Evolutionary conservation across 2,329 filamentous ascomycete species (phyloP), one percentile per base, ranked within the genome.

Genomic region (Dryadomyces sulphureus): DNA sequence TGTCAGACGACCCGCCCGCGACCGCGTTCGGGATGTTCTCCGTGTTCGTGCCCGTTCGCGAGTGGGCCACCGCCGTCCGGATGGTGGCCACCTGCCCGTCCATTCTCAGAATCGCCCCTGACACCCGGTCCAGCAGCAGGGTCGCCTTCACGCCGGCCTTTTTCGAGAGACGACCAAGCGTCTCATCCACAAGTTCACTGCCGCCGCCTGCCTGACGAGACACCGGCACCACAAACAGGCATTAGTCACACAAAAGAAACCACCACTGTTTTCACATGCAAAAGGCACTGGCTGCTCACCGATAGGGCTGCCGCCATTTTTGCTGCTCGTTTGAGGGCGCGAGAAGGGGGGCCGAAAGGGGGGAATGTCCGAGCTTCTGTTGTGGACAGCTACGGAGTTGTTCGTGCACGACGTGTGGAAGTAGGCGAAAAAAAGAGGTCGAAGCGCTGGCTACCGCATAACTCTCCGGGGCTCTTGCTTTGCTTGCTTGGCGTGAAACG

Each of bases 91-190:
- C 65, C 49, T 86, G 70, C 42, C 85, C 85, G 45, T 76, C 83
- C 7, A 79, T 84, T 57, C 82, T 84, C 45, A 92, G 72, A 43
- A 92, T 83, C 2, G 81, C 73, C 45, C 84, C 84, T 20, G 75
- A 81, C 14, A 73, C 65, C 47, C 83, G 77, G 54, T 88, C 83
- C 38, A 92, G 69, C 46, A 87, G 76, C 42, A 92, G 71, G 46
- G 83, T 84, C 54, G 81, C 84, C 60, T 84, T 83, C 44, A 92
- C 84, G 50, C 83, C 84, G 25, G 82, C 74, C 57, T 90, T 90
- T 58, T 82, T 81, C 36, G 81, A 78, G 39, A 92, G 69, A 17
- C 82, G 79, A 41, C 73, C 75, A 49, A 89, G 73, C 50, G 75
- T 65, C 66, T 78, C 74, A 45, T 77, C 73, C 49, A 84, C 72